phyloP scores from a whole-genome alignment of 2,329 filamentous ascomycete genomes.

The Microsporum audouinii region DNA sequence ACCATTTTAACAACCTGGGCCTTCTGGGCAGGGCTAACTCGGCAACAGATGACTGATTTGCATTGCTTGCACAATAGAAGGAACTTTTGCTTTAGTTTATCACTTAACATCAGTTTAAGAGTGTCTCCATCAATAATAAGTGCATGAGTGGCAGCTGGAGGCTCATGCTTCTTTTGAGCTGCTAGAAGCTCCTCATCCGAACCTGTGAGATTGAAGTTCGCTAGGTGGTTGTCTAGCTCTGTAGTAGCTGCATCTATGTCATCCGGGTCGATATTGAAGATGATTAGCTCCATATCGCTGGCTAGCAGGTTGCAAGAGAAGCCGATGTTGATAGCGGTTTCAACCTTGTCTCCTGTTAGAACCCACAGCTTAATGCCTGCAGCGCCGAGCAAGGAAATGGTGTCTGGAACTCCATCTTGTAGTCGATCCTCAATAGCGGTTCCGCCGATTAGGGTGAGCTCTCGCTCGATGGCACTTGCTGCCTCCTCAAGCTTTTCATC shows the following conservation, averaged over 20 bases:
- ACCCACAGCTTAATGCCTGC: constrained; percentile 99
- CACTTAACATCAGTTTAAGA: constrained; percentile 73
- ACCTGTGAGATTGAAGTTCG: constrained; percentile 65
- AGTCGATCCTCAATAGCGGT: constrained; percentile 95
- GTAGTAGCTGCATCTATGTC: constrained; percentile 52
- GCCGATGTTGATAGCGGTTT: constrained; percentile 98
- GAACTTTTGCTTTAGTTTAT: constrained; percentile 79
- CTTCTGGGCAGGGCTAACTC: constrained; percentile 93
- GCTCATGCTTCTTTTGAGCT: constrained; percentile 72
- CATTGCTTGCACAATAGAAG: constrained; percentile 92
- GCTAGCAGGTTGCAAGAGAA: constrained; percentile 97
- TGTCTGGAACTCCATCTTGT: constrained; percentile 93
- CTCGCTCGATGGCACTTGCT: constrained; percentile 80
- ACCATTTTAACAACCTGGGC: constrained; percentile 95
- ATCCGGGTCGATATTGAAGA: constrained; percentile 74
- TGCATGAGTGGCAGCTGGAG: constrained; percentile 78
- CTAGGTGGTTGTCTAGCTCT: constrained; percentile 63
- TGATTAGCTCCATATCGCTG: constrained; percentile 94
- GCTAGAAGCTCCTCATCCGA: constrained; percentile 71
- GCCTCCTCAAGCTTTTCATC: constrained; percentile 89
- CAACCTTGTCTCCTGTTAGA: constrained; percentile 93
- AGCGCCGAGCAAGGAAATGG: constrained; percentile 77
- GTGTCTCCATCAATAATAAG: constrained; percentile 93
- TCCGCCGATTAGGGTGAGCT: constrained; percentile 76
- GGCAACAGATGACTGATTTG: constrained; percentile 89